Evolutionary conservation across 75 land plant genomes (phyloP), one percentile per base, ranked within the genome.

Genomic region (Isoetes taiwanensis): DNA sequence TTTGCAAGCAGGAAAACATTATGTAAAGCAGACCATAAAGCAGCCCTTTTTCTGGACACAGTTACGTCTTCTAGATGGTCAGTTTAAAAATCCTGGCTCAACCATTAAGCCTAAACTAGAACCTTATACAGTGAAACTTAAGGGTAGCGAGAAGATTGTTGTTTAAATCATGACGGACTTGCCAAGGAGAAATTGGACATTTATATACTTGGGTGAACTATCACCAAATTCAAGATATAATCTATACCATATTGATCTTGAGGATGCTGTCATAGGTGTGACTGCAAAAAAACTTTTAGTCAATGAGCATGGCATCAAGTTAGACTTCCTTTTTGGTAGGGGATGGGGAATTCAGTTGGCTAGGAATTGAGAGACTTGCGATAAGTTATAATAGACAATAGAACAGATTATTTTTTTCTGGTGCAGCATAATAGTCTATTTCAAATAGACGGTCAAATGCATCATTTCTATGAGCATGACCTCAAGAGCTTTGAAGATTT

Each of bases 91-190:
- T 62, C 96, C 29, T 78, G 91, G 96, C 62, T 29, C 63, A 32
- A 63, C 32, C 16, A 35, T 90, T 16, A 62, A 69, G 43, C 54
- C 73, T 35, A 72, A 78, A 32, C 27, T 90, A 12, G 61, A 86
- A 8, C 40, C 71, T 14, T 58, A 70, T 2, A 16, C 48, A 6
- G 12, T 26, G 26, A 65, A 63, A 23, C 5, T 41, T 23, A 52
- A 37, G 43, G 58, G 32, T 17, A 41, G 61, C 31, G 39, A 64
- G 58, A 5, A 20, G 19, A 35, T 83, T 32, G 32, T 64, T 58
- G 58, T 90, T 12, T 90, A 83, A 58, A 54, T 90, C 34, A 90
- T 90, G 97, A 90, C 97, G 21, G 94, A 90, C 71, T 79, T 90
- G 42, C 85, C 94, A 38, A 19, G 19, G 32, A 17, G 52, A 27